Evolutionary conservation across 345 rosid genomes (phyloP).

Genomic region (Odontarrhena argentea): DNA sequence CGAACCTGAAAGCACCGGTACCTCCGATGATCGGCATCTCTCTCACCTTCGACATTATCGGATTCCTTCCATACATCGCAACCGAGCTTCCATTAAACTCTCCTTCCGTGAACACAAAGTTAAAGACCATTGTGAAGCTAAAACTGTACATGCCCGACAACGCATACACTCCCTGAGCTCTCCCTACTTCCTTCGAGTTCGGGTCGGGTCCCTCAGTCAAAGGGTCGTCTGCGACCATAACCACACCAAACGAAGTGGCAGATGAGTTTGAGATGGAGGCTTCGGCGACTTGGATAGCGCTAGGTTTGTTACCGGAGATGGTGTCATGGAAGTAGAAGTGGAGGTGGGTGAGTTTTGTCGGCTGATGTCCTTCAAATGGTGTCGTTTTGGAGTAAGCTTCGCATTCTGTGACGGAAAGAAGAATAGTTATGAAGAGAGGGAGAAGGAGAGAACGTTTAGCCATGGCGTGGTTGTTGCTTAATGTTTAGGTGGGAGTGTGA

Average conservation of each 20-base stretch:
- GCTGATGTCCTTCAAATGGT: slow-evolving; percentile 33
- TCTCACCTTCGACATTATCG: slow-evolving; percentile 23
- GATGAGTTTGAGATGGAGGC: slow-evolving; percentile 44
- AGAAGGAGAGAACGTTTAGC: slow-evolving; percentile 15
- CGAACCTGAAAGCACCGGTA: slow-evolving; percentile 47
- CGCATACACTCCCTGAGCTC: slow-evolving; percentile 61
- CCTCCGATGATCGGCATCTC: slow-evolving; percentile 39
- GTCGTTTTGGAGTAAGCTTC: slow-evolving; percentile 30
- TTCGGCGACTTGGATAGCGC: slow-evolving; percentile 43
- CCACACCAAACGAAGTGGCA: slow-evolving; percentile 44
- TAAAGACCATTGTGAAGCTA: slow-evolving; percentile 46
- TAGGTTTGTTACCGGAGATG: slow-evolving; percentile 44
- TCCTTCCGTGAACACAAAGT: slow-evolving; percentile 57
- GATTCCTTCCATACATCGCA: slow-evolving; percentile 51
- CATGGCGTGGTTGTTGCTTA: slow-evolving; percentile 2
- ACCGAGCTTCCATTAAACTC: slow-evolving; percentile 58
- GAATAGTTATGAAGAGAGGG: slow-evolving; percentile 18
- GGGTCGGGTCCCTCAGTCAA: slow-evolving; percentile 48
- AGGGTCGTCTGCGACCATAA: slow-evolving; percentile 53
- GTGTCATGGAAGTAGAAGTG: slow-evolving; percentile 63
- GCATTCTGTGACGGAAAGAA: slow-evolving; percentile 17
- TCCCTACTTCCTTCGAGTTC: slow-evolving; percentile 53
- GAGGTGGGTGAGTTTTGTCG: slow-evolving; percentile 53
- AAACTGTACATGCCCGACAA: slow-evolving; percentile 40
- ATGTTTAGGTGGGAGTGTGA: too few relatives aligned